phyloP scores from a whole-genome alignment of 768 basidiomycete species.

The Suillus americanus region DNA sequence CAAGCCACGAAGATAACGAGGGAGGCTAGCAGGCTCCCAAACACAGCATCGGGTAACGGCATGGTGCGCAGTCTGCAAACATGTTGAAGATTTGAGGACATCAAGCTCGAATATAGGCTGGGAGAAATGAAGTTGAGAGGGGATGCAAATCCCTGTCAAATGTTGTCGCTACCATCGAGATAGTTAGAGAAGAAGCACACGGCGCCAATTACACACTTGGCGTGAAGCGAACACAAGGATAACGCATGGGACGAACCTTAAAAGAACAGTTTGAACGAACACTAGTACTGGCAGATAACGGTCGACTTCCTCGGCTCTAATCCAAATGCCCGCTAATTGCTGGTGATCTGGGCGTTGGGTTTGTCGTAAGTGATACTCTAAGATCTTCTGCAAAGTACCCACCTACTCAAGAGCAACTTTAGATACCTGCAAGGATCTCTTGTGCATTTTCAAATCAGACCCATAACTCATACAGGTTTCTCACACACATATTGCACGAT shows the following conservation, averaged over 20 bases:
- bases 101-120: too few species aligned
- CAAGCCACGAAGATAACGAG: too few species aligned
- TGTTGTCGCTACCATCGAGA: too few species aligned
- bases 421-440: background rate
- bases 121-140: too few species aligned
- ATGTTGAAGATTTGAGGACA: too few species aligned
- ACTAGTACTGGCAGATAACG: too few species aligned
- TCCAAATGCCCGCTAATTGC: background rate
- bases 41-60: too few species aligned
- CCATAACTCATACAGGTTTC: background rate
- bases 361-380: background rate
- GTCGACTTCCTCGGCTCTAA: background rate
- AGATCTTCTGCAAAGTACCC: background rate
- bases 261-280: background rate
- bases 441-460: background rate
- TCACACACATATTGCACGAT: too few species aligned
- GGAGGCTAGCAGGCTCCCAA: too few species aligned
- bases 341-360: background rate
- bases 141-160: too few species aligned
- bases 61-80: too few species aligned
- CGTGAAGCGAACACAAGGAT: background rate
- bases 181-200: too few species aligned
- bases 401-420: background rate
- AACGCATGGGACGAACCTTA: background rate
- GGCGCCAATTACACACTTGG: background rate